Conservation (phyloP, 2,329 filamentous ascomycete genomes). For the Aureobasidium zeae region DNA sequence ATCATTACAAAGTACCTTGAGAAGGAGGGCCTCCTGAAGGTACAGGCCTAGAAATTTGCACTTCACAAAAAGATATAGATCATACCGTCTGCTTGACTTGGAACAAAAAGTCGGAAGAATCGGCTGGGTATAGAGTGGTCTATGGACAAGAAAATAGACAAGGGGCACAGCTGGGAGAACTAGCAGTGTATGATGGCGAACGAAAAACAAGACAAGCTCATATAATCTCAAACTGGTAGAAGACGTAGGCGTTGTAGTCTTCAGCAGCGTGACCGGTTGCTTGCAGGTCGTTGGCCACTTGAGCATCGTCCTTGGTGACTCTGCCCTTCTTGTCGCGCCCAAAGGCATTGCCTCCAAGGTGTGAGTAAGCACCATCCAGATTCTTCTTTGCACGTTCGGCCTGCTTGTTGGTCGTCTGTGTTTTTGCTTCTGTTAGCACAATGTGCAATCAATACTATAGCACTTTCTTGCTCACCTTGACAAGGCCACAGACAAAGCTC, state of each 20-base stretch:
- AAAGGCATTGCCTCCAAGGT: conserved; percentile 89
- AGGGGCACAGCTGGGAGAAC: no score
- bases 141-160: conserved; percentile 15
- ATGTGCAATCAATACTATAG: neutral
- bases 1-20: conserved; percentile 75
- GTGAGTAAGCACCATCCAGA: conserved; percentile 77
- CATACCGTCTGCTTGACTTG: neutral
- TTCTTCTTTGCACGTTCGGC: conserved; percentile 58
- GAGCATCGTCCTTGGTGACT: conserved; percentile 79
- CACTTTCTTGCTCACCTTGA: conserved; percentile 61
- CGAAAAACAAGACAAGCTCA: no score
- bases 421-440: conserved; percentile 2
- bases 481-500: conserved; percentile 74
- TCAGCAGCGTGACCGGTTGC: conserved; percentile 61
- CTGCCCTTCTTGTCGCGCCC: conserved; percentile 88
- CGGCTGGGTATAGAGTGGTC: conserved; percentile 18
- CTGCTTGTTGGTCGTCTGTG: conserved; percentile 76
- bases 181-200: no score
- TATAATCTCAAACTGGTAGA: conserved; percentile 83
- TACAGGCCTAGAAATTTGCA: conserved; percentile 17
- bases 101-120: conserved; percentile 8
- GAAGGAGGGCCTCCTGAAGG: conserved; percentile 54
- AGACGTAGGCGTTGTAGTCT: conserved; percentile 88
- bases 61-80: conserved; percentile 1
- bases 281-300: conserved; percentile 72